Evolutionary conservation across 2,329 filamentous ascomycete species (phyloP), one percentile per base, ranked within the genome.

Genomic region (Aphanocladium album): DNA sequence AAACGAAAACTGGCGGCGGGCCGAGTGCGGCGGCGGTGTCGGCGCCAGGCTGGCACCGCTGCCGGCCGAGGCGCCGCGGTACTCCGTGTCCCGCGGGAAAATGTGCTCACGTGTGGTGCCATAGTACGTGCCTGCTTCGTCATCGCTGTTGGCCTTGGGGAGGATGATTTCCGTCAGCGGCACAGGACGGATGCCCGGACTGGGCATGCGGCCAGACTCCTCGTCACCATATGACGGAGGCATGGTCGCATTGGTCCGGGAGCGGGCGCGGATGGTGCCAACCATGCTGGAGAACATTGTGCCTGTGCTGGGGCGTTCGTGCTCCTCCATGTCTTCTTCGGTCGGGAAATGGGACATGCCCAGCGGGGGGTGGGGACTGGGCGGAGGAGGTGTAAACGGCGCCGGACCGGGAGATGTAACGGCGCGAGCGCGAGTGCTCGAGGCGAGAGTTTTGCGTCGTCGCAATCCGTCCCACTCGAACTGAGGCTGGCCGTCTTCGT

Each of bases 391-490:
- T 46, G 73, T 67, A 68, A 58, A 73, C 65, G 63, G 74, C 62
- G 66, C 67, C 64, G 66, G 64, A 0, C 70, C 68, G 30, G 55
- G 61, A 1, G 65, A 62, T 21, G 62, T 64, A 35, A 55, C 60
- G 50, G 60, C 54, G 8, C 62, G 49, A 16, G 51, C 49, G 46
- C 60, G 63, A 33, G 52, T 49, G 50, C 63, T 56, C 27, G 67
- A 67, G 19, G 69, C 72, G 65, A 84, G 83, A 9, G 84, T 86
- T 66, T 82, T 80, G 46, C 95, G 83, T 67, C 92, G 82, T 68
- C 93, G 84, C 56, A 99, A 76, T 5, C 95, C 95, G 74, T 98
- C 95, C 88, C 92, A 99, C 74, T 98, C 92, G 63, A 91, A 89
- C 39, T 74, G 68, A 1, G 79, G 74, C 33, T 85, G 80, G 25